Conservation (phyloP, 805 yeast species). For the Ogataea degrootiae region DNA sequence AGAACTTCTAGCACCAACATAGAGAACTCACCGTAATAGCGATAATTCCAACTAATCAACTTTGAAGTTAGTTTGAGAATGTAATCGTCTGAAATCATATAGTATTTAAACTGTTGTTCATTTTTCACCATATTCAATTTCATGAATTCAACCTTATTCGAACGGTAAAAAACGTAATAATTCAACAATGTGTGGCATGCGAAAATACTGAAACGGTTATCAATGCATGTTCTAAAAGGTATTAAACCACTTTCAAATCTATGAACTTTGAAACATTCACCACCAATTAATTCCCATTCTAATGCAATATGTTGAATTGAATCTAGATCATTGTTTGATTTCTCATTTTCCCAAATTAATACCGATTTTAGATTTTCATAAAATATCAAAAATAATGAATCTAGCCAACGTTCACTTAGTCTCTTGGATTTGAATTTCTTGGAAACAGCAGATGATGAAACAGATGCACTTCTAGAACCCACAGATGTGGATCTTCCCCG, state of each 20-base stretch:
- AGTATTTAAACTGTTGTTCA: slow-evolving; percentile 2
- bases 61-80: slow-evolving; percentile 41
- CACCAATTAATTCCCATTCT: slow-evolving; percentile 73
- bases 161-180: slow-evolving; percentile 32
- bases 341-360: slow-evolving; percentile 48
- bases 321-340: slow-evolving; percentile 15
- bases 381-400: slow-evolving; percentile 58
- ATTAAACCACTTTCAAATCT: slow-evolving; percentile 45
- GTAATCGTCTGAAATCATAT: slow-evolving; percentile 29
- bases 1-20: slow-evolving; percentile 37
- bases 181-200: slow-evolving; percentile 48
- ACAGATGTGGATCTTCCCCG: slow-evolving; percentile 17
- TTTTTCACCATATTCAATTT: slow-evolving; percentile 19
- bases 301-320: slow-evolving; percentile 50
- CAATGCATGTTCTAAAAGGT: slow-evolving; percentile 49
- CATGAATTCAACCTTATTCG: slow-evolving; percentile 19
- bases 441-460: slow-evolving; percentile 20
- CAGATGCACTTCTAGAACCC: slow-evolving; percentile 17
- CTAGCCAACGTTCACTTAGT: slow-evolving; percentile 71
- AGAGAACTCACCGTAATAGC: slow-evolving; percentile 60
- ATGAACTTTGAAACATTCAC: slow-evolving; percentile 44
- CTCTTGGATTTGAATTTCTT: slow-evolving; percentile 38
- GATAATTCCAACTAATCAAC: slow-evolving; percentile 53
- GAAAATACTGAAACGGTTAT: slow-evolving; percentile 59
- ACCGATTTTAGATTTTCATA: slow-evolving; percentile 75